These are phyloP conservation scores for Closterium sp. DNA, from an alignment of 139 green algal species.

Conservation along the genomic window DNA sequence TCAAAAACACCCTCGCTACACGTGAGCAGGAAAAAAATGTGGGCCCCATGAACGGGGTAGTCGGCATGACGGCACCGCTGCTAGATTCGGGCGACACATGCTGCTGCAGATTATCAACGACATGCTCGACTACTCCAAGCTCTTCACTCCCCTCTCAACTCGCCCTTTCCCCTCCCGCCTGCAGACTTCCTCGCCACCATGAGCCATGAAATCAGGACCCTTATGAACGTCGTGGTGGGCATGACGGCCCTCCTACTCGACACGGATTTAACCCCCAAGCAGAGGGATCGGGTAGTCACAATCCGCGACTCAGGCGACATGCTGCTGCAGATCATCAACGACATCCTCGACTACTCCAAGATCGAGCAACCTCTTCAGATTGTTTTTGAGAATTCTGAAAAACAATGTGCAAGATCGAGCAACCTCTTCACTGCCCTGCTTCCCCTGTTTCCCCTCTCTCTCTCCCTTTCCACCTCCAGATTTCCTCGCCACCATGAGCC, in stretches of 20 bases:
- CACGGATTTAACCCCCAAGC: constrained; percentile 27
- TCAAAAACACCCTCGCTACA: too few relatives aligned
- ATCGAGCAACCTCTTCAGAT: not conserved
- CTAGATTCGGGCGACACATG: constrained; percentile 19
- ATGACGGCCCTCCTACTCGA: constrained; percentile 26
- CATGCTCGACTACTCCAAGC: constrained; percentile 41
- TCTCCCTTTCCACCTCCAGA: not conserved
- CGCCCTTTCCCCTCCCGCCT: not conserved
- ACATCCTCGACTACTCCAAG: constrained; percentile 34
- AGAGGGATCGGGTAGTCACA: constrained; percentile 24
- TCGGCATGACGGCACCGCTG: constrained; percentile 16
- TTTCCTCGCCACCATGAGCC: constrained; percentile 69
- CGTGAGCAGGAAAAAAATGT: too few relatives aligned
- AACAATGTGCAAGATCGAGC: too few relatives aligned
- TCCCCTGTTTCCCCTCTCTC: not conserved
- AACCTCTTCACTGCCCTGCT: not conserved
- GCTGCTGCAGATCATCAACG: constrained; percentile 46
- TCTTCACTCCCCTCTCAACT: not conserved
- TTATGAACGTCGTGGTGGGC: constrained; percentile 48
- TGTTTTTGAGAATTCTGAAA: too few relatives aligned
- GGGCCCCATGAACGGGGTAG: constrained; percentile 54
- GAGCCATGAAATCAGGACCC: constrained; percentile 70
- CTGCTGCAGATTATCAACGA: constrained; percentile 45
- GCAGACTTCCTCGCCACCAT: constrained; percentile 66
- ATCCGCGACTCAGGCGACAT: constrained; percentile 14